Evolutionary conservation across 495 filamentous ascomycete genomes (phyloP).

Genomic region (Annulohypoxylon nitens): DNA sequence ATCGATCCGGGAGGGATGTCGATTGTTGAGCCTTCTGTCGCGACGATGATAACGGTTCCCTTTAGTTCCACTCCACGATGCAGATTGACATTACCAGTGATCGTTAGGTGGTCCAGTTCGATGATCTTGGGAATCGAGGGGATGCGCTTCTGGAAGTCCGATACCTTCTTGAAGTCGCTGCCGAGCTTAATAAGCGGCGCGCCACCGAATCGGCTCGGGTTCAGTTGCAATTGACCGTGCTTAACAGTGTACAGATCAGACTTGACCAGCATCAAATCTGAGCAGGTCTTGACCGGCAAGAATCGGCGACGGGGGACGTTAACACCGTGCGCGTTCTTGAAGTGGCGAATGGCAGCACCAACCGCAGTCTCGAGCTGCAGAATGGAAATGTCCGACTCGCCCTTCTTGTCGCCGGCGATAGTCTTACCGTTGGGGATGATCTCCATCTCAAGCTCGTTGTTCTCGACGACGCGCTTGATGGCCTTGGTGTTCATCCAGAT

Average conservation of each 20-base stretch:
- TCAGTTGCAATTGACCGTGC: slow-evolving; percentile 97
- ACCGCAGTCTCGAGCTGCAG: slow-evolving; percentile 99
- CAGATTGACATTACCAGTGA: slow-evolving; percentile 96
- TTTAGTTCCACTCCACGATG: slow-evolving; percentile 95
- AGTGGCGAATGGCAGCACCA: slow-evolving; percentile 98
- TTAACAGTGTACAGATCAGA: slow-evolving; percentile 99
- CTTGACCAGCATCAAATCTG: slow-evolving; percentile 99
- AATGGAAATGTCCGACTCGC: slow-evolving; percentile 96
- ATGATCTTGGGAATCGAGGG: slow-evolving; percentile 96
- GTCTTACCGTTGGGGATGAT: slow-evolving; percentile 99
- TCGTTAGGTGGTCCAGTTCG: slow-evolving; percentile 97
- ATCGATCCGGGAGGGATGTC: slow-evolving; percentile 97
- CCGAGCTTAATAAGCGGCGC: slow-evolving; percentile 99
- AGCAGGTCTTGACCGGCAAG: slow-evolving; percentile 99
- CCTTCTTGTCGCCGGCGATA: slow-evolving; percentile 99
- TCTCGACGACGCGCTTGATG: slow-evolving; percentile 98
- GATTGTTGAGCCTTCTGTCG: slow-evolving; percentile 97
- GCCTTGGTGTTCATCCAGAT: slow-evolving; percentile 99
- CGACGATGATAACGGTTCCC: slow-evolving; percentile 99
- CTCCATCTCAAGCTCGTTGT: slow-evolving; percentile 98
- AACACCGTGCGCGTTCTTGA: slow-evolving; percentile 98
- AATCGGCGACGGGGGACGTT: slow-evolving; percentile 98
- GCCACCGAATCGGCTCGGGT: slow-evolving; percentile 94
- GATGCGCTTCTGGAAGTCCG: slow-evolving; percentile 98
- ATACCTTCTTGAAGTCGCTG: slow-evolving; percentile 99